These are phyloP conservation scores for Psilocybe subaeruginosa DNA, from an alignment of 768 basidiomycete genomes.

Conservation along the genomic window DNA sequence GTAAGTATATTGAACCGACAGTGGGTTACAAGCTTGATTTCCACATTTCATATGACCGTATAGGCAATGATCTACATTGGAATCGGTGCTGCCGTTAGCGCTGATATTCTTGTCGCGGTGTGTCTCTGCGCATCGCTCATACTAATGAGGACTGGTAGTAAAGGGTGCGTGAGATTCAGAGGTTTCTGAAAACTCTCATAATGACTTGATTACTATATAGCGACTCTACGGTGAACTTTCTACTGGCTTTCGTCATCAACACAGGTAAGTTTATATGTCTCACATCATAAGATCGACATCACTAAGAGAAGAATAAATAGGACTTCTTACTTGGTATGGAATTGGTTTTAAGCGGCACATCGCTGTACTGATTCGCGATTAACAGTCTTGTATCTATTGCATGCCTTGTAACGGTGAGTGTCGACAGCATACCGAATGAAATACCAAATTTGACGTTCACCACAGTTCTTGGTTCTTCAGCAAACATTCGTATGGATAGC, in stretches of 20 bases:
- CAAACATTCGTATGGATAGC: too few species aligned
- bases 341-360: too few species aligned
- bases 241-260: slow-evolving; percentile 22
- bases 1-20: too few species aligned
- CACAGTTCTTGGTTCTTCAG: too few species aligned
- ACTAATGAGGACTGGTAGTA: slow-evolving; percentile 14
- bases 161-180: slow-evolving; percentile 10
- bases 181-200: too few species aligned
- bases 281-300: too few species aligned
- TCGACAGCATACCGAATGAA: too few species aligned
- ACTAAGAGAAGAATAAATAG: neutral
- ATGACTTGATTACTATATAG: too few species aligned
- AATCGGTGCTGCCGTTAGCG: slow-evolving; percentile 15
- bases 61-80: slow-evolving; percentile 15
- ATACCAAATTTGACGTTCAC: too few species aligned
- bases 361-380: neutral
- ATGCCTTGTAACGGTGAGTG: neutral
- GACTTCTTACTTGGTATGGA: slow-evolving; percentile 3
- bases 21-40: neutral
- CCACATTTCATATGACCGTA: neutral
- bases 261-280: slow-evolving; percentile 1
- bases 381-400: neutral
- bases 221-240: slow-evolving; percentile 13
- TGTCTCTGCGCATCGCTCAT: slow-evolving; percentile 16
- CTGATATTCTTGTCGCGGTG: slow-evolving; percentile 15